Evolutionary conservation across 2,329 filamentous ascomycete genomes (phyloP).

Genomic region (Phialophora expanda): DNA sequence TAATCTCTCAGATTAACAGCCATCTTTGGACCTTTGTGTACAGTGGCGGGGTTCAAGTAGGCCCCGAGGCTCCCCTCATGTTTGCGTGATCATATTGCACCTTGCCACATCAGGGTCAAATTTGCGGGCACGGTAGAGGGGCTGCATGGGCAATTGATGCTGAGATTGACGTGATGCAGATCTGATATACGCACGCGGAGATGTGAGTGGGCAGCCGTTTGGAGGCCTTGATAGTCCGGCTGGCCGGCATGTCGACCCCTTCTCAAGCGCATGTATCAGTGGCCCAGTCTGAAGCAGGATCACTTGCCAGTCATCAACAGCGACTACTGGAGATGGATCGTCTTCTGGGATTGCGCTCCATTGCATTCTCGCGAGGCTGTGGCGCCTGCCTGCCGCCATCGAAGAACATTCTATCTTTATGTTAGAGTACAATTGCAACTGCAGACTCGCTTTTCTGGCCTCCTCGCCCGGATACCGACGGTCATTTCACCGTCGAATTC

Average conservation of each 20-base stretch:
- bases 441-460: slow-evolving; percentile 15
- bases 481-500: background rate
- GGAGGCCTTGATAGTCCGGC: background rate
- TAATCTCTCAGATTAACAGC: background rate
- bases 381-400: background rate
- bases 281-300: background rate
- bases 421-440: slow-evolving; percentile 24
- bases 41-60: background rate
- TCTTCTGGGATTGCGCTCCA: background rate
- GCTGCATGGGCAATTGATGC: background rate
- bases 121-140: background rate
- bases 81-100: slow-evolving; percentile 2
- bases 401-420: slow-evolving; percentile 25
- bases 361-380: slow-evolving; percentile 1
- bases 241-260: background rate
- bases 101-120: slow-evolving; percentile 3
- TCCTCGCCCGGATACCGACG: background rate
- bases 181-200: background rate
- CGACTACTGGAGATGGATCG: too few relatives aligned
- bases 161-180: background rate
- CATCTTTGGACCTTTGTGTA: background rate
- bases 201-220: background rate
- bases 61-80: background rate
- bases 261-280: background rate
- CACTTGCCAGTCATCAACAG: background rate